phyloP scores from a whole-genome alignment of 305 asterid genomes.

The Solanum aculeatissimum region DNA sequence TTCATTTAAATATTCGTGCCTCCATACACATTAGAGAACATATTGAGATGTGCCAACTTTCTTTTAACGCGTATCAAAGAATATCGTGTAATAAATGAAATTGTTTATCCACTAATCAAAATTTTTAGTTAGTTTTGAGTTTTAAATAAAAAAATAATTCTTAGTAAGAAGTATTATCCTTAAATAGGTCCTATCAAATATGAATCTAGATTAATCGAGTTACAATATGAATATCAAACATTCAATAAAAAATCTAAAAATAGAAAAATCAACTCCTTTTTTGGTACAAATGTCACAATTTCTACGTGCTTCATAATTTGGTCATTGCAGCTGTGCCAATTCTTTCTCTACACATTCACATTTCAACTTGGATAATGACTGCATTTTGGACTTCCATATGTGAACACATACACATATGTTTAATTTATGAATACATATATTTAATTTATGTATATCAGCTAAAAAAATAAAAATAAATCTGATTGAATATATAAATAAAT shows the following conservation, averaged over 20 bases:
- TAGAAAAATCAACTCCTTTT: background rate
- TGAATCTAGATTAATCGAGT: background rate
- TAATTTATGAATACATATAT: background rate
- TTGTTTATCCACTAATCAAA: no score
- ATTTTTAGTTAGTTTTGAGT: no score
- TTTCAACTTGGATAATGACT: background rate
- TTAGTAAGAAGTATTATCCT: no score
- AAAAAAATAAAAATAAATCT: background rate
- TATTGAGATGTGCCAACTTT: background rate
- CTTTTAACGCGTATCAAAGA: no score
- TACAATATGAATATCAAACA: rapidly evolving
- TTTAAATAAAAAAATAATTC: background rate
- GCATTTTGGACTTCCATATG: background rate
- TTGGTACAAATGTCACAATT: background rate
- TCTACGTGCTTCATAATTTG: background rate
- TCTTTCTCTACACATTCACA: background rate
- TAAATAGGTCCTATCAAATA: rapidly evolving
- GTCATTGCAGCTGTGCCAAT: background rate
- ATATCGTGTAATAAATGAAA: no score
- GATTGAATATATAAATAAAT: background rate
- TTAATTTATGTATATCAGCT: background rate
- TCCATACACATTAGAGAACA: background rate
- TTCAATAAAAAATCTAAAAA: background rate
- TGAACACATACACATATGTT: background rate
- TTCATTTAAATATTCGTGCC: background rate